Evolutionary conservation across 805 yeast species (phyloP), one percentile per base, ranked within the genome.

Genomic region (Jamesozyma piceae): DNA sequence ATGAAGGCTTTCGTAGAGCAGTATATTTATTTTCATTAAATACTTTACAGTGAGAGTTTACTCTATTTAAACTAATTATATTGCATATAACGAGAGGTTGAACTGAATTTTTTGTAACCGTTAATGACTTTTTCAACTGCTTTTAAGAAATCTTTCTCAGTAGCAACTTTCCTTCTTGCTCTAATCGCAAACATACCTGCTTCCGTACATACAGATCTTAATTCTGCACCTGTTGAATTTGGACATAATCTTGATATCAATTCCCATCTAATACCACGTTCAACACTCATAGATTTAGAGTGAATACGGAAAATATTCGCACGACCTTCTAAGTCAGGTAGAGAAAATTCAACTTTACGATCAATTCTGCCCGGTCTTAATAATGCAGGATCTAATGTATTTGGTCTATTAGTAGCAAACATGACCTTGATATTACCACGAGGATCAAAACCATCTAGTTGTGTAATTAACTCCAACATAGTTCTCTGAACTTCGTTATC

Each of bases 161-260:
- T 82, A 31, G 98, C 97, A 35, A 92, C 96, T 71, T 92, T 92
- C 70, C 98, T 78, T 67, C 99, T 80, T 17, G 97, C 96, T 57
- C 99, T 79, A 43, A 92, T 92, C 36, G 99, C 98, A 72, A 89
- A 92, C 98, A 92, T 92, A 57, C 99, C 99, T 3, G 98, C 98
- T 66, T 92, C 99, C 1, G 98, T 92, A 66, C 98, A 92, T 15
- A 92, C 98, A 5, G 97, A 90, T 62, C 98, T 81, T 55, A 92
- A 73, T 69, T 92, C 98, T 3, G 99, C 99, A 65, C 99, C 99
- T 1, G 98, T 92, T 17, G 95, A 83, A 63, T 94, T 92, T 48
- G 98, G 98, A 70, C 98, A 92, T 59, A 92, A 73, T 62, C 99
- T 77, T 18, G 97, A 89, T 58, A 92, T 92, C 58, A 92, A 75